Evolutionary conservation across 169 alveolate species (phyloP).

Genomic region (Plasmodium coatneyi): DNA sequence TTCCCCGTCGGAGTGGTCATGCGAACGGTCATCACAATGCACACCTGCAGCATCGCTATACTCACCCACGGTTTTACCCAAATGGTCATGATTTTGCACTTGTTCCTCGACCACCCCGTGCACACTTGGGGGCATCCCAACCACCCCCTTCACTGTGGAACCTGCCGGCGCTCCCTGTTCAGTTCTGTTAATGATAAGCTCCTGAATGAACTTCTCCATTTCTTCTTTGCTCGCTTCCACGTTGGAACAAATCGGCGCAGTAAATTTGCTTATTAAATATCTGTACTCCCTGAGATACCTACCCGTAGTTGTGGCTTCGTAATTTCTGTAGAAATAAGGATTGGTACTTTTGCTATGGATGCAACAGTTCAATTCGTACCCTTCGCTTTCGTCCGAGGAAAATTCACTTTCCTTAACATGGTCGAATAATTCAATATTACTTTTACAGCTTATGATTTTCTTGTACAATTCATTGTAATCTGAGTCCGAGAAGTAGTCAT

Average conservation of each 20-base stretch:
- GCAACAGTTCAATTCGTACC: slow-evolving; percentile 61
- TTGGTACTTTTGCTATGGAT: slow-evolving; percentile 43
- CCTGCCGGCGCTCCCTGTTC: background rate
- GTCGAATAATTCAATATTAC: background rate
- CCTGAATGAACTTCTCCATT: slow-evolving; percentile 34
- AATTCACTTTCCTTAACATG: slow-evolving; percentile 8
- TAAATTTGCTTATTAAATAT: slow-evolving; percentile 63
- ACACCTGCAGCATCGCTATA: background rate
- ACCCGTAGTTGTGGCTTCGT: slow-evolving; percentile 11
- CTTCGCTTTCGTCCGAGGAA: slow-evolving; percentile 75
- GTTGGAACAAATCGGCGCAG: slow-evolving; percentile 39
- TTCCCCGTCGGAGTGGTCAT: background rate
- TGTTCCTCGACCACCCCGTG: background rate
- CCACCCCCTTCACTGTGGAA: background rate
- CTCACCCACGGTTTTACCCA: background rate
- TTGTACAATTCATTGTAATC: slow-evolving; percentile 32
- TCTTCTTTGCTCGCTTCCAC: slow-evolving; percentile 38
- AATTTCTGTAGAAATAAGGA: slow-evolving; percentile 51
- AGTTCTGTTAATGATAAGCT: slow-evolving; percentile 19
- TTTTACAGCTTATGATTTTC: slow-evolving; percentile 7
- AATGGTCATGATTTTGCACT: background rate
- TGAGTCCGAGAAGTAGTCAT: slow-evolving; percentile 22
- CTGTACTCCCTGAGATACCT: slow-evolving; percentile 57
- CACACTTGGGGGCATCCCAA: background rate
- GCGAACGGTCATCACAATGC: background rate